phyloP scores from a whole-genome alignment of 2,329 filamentous ascomycete species.

The Metarhizium humberi region DNA sequence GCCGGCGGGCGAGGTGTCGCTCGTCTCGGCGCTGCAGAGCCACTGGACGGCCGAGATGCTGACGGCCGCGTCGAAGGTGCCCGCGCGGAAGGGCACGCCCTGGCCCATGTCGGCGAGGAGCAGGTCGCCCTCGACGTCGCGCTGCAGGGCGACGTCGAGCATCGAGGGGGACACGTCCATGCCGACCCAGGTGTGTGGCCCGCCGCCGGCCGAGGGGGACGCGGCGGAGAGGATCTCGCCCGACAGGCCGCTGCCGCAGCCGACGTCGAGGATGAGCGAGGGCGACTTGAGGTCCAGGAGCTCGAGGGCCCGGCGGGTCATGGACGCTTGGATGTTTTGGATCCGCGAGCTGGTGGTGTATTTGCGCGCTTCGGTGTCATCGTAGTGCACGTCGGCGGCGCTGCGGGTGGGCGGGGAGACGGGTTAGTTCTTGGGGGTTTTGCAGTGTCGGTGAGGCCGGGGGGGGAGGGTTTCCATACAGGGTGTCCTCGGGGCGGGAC shows the following conservation, averaged over 20 bases:
- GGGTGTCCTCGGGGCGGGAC: slow-evolving; percentile 93
- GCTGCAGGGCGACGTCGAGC: slow-evolving; percentile 87
- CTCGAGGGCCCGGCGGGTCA: slow-evolving; percentile 89
- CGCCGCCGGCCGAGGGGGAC: slow-evolving; percentile 53
- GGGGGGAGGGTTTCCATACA: slow-evolving; percentile 44
- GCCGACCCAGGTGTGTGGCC: slow-evolving; percentile 91
- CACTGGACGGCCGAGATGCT: slow-evolving; percentile 96
- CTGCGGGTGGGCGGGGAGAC: slow-evolving; percentile 31
- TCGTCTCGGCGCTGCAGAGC: slow-evolving; percentile 92
- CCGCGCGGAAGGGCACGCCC: slow-evolving; percentile 85
- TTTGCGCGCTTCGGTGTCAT: slow-evolving; percentile 90
- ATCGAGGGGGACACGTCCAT: slow-evolving; percentile 95
- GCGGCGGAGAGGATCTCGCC: slow-evolving; percentile 85
- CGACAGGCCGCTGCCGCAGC: slow-evolving; percentile 88
- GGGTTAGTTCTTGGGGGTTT: neutral
- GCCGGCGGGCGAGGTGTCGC: slow-evolving; percentile 71
- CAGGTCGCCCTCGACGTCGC: slow-evolving; percentile 90
- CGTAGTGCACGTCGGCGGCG: slow-evolving; percentile 94
- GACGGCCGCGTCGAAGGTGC: slow-evolving; percentile 89
- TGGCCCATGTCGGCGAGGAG: slow-evolving; percentile 92
- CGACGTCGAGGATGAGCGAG: slow-evolving; percentile 90
- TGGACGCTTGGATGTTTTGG: slow-evolving; percentile 85
- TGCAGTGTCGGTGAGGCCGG: slow-evolving; percentile 11
- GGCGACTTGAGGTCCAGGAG: slow-evolving; percentile 73
- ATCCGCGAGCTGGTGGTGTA: slow-evolving; percentile 96